Evolutionary conservation across 1,284 basidiomycete genomes (phyloP), one percentile per base, ranked within the genome.

Genomic region (Austroboletus novae-zelandiae): DNA sequence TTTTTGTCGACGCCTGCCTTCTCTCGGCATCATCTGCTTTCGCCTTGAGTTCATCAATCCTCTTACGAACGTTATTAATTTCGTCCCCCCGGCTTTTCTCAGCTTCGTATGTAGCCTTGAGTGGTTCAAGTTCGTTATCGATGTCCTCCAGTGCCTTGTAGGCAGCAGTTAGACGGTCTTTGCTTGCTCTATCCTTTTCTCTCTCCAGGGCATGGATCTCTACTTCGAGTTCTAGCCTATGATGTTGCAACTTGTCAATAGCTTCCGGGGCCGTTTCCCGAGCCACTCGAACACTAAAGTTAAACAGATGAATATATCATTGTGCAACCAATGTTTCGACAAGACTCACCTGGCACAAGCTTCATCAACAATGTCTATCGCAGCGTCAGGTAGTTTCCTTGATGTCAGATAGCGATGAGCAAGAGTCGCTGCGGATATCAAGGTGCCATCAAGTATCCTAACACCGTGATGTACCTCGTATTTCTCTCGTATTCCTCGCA

Each of bases 1-100:
- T 31, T 25, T 34, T 34, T 34, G 14, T 25, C 15, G 37, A 18
- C 1, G 70, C 80, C 61, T 77, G 86, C 74, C 84, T 83, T 67
- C 96, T 79, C 70, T 98, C 94, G 8, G 96, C 96, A 44, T 97
- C 94, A 59, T 97, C 93, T 0, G 91, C 89, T 75, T 98, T 99
- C 20, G 89, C 86, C 58, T 86, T 89, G 39, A 99, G 77, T 57
- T 97, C 91, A 61, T 99, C 97, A 45, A 99, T 93, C 71, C 81
- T 89, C 63, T 84, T 81, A 47, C 92, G 82, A 31, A 92, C 79
- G 4, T 79, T 72, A 59, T 90, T 89, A 59, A 98, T 84, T 65
- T 97, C 89, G 55, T 98, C 89, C 17, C 90, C 89, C 43, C 90
- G 82, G 47, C 77, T 76, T 75, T 95, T 96, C 70, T 97, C 91